Conservation (phyloP, 495 filamentous ascomycete genomes). For the Amniculicola lignicola region DNA sequence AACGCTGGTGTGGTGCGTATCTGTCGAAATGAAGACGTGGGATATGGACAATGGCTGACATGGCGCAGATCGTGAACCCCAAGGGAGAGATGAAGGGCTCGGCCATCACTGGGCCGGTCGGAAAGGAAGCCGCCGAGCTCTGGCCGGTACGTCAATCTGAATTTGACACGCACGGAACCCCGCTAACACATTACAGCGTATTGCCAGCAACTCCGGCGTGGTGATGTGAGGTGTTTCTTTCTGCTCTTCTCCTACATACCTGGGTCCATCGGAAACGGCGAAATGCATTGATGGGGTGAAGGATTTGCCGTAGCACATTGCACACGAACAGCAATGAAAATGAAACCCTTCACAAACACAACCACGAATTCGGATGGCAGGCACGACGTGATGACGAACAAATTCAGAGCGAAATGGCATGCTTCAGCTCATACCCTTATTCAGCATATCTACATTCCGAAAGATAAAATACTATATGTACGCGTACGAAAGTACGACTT, state of each 20-base stretch:
- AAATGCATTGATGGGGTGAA: constrained; percentile 28
- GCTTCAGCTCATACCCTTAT: too few relatives aligned
- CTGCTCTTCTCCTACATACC: constrained; percentile 30
- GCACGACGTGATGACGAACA: too few relatives aligned
- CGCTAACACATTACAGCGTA: constrained; percentile 63
- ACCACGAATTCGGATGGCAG: background rate
- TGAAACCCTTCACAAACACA: constrained; percentile 19
- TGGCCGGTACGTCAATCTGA: constrained; percentile 95
- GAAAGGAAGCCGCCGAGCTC: constrained; percentile 99
- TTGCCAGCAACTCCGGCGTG: constrained; percentile 98
- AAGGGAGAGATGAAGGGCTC: constrained; percentile 99
- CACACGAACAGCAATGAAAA: constrained; percentile 17
- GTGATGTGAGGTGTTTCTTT: constrained; percentile 77
- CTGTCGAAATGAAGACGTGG: background rate
- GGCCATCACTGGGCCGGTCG: constrained; percentile 97
- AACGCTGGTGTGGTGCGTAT: constrained; percentile 91
- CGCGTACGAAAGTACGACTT: too few relatives aligned
- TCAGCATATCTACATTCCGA: too few relatives aligned
- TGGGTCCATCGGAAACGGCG: constrained; percentile 30
- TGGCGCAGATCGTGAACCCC: constrained; percentile 90
- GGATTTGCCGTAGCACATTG: constrained; percentile 18
- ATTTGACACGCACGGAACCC: background rate
- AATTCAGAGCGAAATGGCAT: too few relatives aligned
- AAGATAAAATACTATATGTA: too few relatives aligned
- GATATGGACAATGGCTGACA: constrained; percentile 4